Evolutionary conservation across 2,329 filamentous ascomycete genomes (phyloP).

Genomic region (Chaetomiaceae sp.): DNA sequence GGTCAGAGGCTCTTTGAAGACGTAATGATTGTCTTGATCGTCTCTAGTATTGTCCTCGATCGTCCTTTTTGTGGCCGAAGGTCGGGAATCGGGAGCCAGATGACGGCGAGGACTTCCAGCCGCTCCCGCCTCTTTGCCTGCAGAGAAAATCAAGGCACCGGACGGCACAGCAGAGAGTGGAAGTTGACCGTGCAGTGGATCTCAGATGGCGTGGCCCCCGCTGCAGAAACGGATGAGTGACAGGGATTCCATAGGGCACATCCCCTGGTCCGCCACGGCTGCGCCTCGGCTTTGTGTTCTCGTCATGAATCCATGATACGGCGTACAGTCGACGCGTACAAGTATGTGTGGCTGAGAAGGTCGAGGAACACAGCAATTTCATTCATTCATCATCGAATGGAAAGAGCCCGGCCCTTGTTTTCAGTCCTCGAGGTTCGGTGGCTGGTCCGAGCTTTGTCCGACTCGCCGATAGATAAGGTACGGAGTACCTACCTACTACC

Average conservation of each 20-base stretch:
- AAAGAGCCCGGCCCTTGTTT: too few relatives aligned
- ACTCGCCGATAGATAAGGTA: too few relatives aligned
- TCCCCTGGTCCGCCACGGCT: background rate
- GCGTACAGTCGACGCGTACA: too few relatives aligned
- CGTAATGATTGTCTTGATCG: slow-evolving; percentile 13
- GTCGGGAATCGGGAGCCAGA: background rate
- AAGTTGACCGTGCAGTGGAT: background rate
- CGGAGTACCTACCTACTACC: too few relatives aligned
- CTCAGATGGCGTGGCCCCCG: background rate
- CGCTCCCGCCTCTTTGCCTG: background rate
- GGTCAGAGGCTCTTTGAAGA: slow-evolving; percentile 4
- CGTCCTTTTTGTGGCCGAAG: slow-evolving; percentile 6
- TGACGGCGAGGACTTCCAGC: background rate
- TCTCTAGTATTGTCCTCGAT: slow-evolving; percentile 19
- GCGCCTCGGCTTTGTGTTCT: background rate
- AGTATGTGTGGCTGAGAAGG: too few relatives aligned
- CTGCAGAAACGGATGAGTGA: background rate
- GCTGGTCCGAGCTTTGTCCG: too few relatives aligned
- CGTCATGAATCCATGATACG: background rate
- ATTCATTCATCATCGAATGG: too few relatives aligned
- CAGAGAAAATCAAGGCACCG: slow-evolving; percentile 5
- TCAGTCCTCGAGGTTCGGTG: too few relatives aligned
- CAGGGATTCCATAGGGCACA: background rate
- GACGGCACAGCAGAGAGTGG: background rate
- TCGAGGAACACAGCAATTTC: too few relatives aligned